phyloP scores from a whole-genome alignment of 768 basidiomycete genomes.

The Coprinopsis cinerea region DNA sequence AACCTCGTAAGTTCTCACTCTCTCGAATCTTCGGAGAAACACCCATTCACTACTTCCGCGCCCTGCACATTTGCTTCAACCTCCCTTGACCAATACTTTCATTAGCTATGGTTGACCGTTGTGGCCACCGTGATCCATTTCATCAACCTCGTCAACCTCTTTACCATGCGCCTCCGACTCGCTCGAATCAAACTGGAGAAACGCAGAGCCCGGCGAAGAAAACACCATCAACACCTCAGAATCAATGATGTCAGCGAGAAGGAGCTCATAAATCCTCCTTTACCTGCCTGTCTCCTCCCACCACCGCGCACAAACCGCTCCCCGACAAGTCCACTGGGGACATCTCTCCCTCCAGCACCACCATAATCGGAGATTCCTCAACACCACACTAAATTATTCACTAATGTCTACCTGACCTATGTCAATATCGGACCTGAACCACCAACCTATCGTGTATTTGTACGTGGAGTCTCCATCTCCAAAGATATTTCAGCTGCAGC shows the following conservation, averaged over 20 bases:
- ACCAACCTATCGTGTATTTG: too few species aligned
- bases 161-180: slow-evolving; percentile 6
- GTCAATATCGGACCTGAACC: too few species aligned
- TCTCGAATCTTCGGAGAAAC: not conserved
- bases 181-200: not conserved
- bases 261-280: not conserved
- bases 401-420: too few species aligned
- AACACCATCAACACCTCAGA: not conserved
- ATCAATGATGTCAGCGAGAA: not conserved
- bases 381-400: too few species aligned
- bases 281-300: not conserved
- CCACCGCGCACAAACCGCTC: not conserved
- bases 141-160: slow-evolving; percentile 11
- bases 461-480: too few species aligned
- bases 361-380: too few species aligned
- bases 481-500: too few species aligned
- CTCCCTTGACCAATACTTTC: not conserved
- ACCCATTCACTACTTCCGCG: not conserved
- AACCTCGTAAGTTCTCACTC: slow-evolving; percentile 10
- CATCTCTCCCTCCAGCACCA: not conserved
- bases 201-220: not conserved
- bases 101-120: slow-evolving; percentile 15
- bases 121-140: slow-evolving; percentile 10
- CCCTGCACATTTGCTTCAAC: not conserved
- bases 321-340: too few species aligned